Evolutionary conservation across 352 stramenopile species (phyloP).

Genomic region (Pythium utonaiense): DNA sequence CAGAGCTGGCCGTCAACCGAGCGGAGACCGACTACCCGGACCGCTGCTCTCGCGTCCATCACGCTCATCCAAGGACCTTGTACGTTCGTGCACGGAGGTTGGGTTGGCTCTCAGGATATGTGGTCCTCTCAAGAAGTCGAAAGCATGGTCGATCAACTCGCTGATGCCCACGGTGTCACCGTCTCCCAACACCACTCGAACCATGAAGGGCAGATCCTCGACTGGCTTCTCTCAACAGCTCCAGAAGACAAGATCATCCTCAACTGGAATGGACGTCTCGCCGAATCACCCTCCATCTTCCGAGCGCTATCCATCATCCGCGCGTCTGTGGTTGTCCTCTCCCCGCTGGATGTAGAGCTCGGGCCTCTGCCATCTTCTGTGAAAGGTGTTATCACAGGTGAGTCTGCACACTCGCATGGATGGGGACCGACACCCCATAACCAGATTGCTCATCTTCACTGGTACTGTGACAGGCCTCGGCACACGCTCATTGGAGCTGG

Average conservation of each 20-base stretch:
- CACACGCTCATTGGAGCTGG: conserved; percentile 5
- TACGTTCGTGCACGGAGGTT: conserved; percentile 12
- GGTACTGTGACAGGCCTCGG: conserved; percentile 8
- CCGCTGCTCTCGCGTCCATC: not conserved
- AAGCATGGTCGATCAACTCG: not conserved
- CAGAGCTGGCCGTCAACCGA: no score
- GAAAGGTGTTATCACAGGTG: conserved; percentile 36
- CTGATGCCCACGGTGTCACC: not conserved
- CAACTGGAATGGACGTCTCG: conserved; percentile 37
- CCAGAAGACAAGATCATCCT: conserved; percentile 30
- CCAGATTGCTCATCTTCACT: not conserved
- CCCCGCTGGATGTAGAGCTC: conserved; percentile 29
- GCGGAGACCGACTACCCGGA: not conserved
- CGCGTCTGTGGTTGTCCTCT: conserved; percentile 32
- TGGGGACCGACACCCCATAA: no score
- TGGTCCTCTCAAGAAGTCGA: not conserved
- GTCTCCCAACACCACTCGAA: conserved; percentile 25
- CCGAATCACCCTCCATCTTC: conserved; percentile 30
- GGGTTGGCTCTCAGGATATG: conserved; percentile 3
- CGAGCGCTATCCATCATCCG: conserved; percentile 31
- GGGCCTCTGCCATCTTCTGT: conserved; percentile 30
- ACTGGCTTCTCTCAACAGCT: conserved; percentile 24
- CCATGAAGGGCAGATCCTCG: conserved; percentile 31
- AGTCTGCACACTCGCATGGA: not conserved
- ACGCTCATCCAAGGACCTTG: conserved; percentile 15